Conservation (phyloP, 208 protist species). For the Trypanosomatidae sp. region DNA sequence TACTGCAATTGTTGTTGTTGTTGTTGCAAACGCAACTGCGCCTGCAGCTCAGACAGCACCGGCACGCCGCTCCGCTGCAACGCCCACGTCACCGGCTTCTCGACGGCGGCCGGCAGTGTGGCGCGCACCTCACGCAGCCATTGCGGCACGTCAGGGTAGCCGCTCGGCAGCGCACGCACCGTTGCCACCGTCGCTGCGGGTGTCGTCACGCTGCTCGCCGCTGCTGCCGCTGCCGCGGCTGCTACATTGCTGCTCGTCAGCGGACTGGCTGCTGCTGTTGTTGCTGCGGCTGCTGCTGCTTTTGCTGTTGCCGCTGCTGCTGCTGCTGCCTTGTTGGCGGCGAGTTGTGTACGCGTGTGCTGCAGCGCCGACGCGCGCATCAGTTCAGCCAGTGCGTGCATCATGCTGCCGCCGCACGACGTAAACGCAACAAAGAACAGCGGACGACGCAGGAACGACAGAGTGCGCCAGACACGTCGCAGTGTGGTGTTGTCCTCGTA, state of each 20-base stretch:
- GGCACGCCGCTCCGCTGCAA: constrained; percentile 36
- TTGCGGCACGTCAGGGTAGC: constrained; percentile 30
- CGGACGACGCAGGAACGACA: constrained; percentile 38
- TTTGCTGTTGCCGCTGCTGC: too few relatives aligned
- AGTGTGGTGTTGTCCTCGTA: constrained; percentile 51
- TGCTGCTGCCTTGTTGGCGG: too few relatives aligned
- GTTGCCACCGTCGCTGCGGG: not conserved
- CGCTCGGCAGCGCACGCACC: constrained; percentile 8
- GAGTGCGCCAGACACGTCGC: constrained; percentile 9
- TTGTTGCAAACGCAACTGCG: constrained; percentile 3
- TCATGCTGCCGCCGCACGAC: constrained; percentile 20
- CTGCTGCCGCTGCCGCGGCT: not conserved
- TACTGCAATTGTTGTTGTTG: constrained; percentile 1
- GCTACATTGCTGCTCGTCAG: constrained; percentile 2
- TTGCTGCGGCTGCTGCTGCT: too few relatives aligned
- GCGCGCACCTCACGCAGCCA: constrained; percentile 52
- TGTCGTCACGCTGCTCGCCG: not conserved
- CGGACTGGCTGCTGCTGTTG: too few relatives aligned
- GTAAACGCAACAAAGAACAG: constrained; percentile 44
- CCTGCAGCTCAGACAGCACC: constrained; percentile 31
- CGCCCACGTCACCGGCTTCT: constrained; percentile 24
- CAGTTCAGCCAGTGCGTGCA: constrained; percentile 23
- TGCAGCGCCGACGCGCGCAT: too few relatives aligned
- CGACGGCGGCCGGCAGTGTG: constrained; percentile 38
- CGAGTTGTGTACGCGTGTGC: too few relatives aligned